Conservation (phyloP, 352 stramenopile genomes). For the Phytophthora sojae region DNA sequence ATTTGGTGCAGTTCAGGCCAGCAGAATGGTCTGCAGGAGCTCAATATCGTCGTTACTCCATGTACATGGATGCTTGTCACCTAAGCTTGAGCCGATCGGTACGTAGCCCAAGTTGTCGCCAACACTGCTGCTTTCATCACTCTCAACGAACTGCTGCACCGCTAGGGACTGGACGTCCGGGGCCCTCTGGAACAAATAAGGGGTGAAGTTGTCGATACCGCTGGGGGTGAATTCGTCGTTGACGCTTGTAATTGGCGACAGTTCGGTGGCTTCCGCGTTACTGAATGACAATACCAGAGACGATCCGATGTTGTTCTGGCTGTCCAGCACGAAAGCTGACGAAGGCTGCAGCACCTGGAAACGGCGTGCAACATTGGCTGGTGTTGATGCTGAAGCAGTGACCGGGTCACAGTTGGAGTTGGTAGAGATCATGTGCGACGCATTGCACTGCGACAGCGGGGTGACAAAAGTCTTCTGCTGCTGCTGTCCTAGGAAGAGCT, state of each 20-base stretch:
- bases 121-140: conserved; percentile 39
- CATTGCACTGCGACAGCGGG: conserved; percentile 41
- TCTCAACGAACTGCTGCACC: conserved; percentile 13
- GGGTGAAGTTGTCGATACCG: conserved; percentile 70
- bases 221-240: conserved; percentile 52
- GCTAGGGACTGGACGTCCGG: conserved; percentile 7
- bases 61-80: conserved; percentile 66
- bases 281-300: conserved; percentile 28
- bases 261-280: too few relatives aligned
- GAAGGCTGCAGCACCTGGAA: conserved; percentile 50
- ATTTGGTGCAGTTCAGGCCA: conserved; percentile 42
- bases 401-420: background rate
- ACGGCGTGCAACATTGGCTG: conserved; percentile 33
- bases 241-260: background rate
- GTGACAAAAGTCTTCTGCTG: conserved; percentile 75
- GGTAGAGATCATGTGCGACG: conserved; percentile 35
- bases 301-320: conserved; percentile 12
- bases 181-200: conserved; percentile 57
- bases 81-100: conserved; percentile 51
- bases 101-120: conserved; percentile 48
- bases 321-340: conserved; percentile 9
- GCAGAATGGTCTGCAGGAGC: conserved; percentile 75
- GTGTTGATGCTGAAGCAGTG: background rate
- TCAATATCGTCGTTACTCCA: conserved; percentile 87
- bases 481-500: conserved; percentile 79